Evolutionary conservation across 768 basidiomycete species (phyloP).

Genomic region (Filobasidium floriforme): DNA sequence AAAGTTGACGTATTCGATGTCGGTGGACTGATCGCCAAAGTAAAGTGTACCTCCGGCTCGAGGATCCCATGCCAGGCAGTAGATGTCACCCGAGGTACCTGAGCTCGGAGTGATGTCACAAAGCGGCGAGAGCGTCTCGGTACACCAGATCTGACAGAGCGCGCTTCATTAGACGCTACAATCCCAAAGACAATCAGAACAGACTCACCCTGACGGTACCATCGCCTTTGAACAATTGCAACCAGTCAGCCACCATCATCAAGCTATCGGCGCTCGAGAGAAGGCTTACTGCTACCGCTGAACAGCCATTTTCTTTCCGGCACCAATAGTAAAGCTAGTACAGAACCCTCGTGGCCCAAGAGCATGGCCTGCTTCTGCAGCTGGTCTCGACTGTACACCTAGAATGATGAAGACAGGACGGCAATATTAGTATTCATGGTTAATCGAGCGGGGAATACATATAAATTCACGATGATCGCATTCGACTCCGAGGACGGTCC

Average conservation of each 20-base stretch:
- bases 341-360: slow-evolving; percentile 73
- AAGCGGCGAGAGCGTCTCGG: slow-evolving; percentile 57
- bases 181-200: background rate
- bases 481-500: slow-evolving; percentile 66
- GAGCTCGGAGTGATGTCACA: slow-evolving; percentile 75
- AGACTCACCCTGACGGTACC: slow-evolving; percentile 67
- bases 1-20: slow-evolving; percentile 80
- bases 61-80: slow-evolving; percentile 72
- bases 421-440: background rate
- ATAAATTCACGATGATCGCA: slow-evolving; percentile 56
- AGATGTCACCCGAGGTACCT: slow-evolving; percentile 75
- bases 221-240: slow-evolving; percentile 55
- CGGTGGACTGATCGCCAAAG: slow-evolving; percentile 87
- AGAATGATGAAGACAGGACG: background rate
- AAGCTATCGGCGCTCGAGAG: too few species aligned
- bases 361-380: slow-evolving; percentile 64
- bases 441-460: slow-evolving; percentile 1
- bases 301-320: slow-evolving; percentile 74
- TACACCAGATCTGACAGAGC: slow-evolving; percentile 66
- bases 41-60: slow-evolving; percentile 60
- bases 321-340: slow-evolving; percentile 70
- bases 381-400: slow-evolving; percentile 80
- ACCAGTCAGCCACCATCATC: too few species aligned
- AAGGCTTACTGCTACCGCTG: slow-evolving; percentile 67
- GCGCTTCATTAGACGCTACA: background rate